Percentiles rank a stretch among this genome's conserved stretches.
Evolutionary conservation across 2,329 filamentous ascomycete species (phyloP).

Genomic region (Coniochaeta sp.): DNA sequence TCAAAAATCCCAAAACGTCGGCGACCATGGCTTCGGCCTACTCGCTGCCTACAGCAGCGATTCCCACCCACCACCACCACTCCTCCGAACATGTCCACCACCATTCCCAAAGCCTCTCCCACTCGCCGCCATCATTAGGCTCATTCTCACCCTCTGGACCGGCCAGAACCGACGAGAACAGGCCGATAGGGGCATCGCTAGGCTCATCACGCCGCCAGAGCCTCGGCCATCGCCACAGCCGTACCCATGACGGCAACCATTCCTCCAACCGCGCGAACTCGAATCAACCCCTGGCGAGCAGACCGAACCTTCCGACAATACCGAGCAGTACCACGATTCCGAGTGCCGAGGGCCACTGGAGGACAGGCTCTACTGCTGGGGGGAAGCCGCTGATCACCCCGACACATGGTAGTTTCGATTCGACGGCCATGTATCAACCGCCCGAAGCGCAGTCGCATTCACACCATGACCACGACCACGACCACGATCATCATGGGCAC

Average conservation of each 20-base stretch:
- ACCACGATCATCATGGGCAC: conserved; percentile 19
- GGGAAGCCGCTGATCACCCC: conserved; percentile 30
- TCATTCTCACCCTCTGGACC: conserved; percentile 15
- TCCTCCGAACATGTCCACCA: conserved; percentile 17
- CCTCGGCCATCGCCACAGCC: conserved; percentile 22
- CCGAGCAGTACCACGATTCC: neutral
- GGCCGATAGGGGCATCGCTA: conserved; percentile 11
- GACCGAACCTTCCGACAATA: conserved; percentile 24
- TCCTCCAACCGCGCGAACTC: conserved; percentile 25
- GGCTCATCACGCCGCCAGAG: conserved; percentile 16
- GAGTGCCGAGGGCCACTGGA: conserved; percentile 30
- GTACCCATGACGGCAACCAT: conserved; percentile 20
- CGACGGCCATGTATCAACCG: conserved; percentile 19
- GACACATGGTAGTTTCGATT: conserved; percentile 17
- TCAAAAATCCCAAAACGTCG: neutral
- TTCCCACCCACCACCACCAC: conserved; percentile 38
- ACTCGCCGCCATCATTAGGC: conserved; percentile 26
- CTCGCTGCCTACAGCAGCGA: conserved; percentile 41
- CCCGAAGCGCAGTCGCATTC: conserved; percentile 6
- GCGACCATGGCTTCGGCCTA: conserved; percentile 43
- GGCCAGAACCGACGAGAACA: conserved; percentile 7
- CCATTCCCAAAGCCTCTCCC: conserved; percentile 21
- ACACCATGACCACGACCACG: conserved; percentile 11
- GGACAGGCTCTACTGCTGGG: conserved; percentile 29
- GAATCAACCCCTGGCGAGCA: conserved; percentile 20